Evolutionary conservation across 768 basidiomycete species (phyloP), one percentile per base, ranked within the genome.

Genomic region (Boletales sp.): DNA sequence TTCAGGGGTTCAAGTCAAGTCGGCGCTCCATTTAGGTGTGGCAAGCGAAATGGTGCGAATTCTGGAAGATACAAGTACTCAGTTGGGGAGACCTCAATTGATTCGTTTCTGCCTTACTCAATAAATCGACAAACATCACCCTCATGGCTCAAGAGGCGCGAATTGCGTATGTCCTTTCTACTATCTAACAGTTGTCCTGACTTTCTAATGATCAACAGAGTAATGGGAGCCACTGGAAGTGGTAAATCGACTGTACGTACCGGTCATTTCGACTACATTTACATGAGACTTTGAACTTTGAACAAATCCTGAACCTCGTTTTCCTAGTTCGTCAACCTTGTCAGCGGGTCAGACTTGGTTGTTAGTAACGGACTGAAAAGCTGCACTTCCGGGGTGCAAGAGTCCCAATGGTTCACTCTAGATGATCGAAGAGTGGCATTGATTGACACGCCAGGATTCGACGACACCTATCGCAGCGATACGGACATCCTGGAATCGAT

Each of bases 391-490:
- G 65, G 65, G 6, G 73, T 83, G 1, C 67, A 73, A 47, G 61
- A 70, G 5, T 67, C 77, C 2, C 55, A 63, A 11, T 66, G 76
- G 2, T 78, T 82, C 54, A 50, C 68, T 34, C 55, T 80, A 17
- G 72, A 77, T 32, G 76, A 73, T 9, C 66, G 65, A 6, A 59
- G 52, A 40, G 63, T 83, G 40, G 74, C 68, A 5, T 63, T 84
- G 31, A 73, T 84, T 31, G 82, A 84, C 59, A 83, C 81, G 1
- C 81, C 82, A 8, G 82, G 82, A 8, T 83, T 82, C 57, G 80
- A 82, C 54, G 80, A 82, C 55, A 76, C 79, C 6, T 27, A 47
- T 10, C 71, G 68, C 38, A 75, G 70, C 48, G 79, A 81, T 48
- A 71, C 73, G 1, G 78, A 77, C 31, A 70, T 82, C 7, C 62